Conservation (phyloP, 2,329 filamentous ascomycete genomes). For the Apiospora arundinis region DNA sequence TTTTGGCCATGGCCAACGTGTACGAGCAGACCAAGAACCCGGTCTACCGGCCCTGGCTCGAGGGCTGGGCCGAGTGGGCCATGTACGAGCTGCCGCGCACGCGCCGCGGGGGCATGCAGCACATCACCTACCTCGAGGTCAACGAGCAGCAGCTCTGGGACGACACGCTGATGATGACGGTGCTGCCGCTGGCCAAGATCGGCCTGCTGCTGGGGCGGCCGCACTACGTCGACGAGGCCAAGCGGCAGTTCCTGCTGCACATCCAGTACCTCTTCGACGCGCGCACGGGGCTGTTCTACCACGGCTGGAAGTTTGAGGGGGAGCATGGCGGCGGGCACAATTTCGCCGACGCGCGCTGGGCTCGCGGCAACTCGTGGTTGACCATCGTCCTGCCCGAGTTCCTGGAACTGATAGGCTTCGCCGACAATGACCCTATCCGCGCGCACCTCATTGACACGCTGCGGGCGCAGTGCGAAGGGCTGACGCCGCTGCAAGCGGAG, state of each 20-base stretch:
- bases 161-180: slow-evolving; percentile 89
- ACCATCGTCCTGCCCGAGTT: slow-evolving; percentile 87
- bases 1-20: slow-evolving; percentile 77
- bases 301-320: slow-evolving; percentile 80
- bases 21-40: slow-evolving; percentile 76
- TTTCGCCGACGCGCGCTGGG: slow-evolving; percentile 65
- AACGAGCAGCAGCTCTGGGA: slow-evolving; percentile 84
- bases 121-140: slow-evolving; percentile 73
- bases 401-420: slow-evolving; percentile 72
- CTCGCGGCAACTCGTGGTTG: slow-evolving; percentile 72
- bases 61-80: slow-evolving; percentile 83
- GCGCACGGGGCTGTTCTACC: slow-evolving; percentile 76
- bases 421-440: slow-evolving; percentile 64
- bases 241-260: slow-evolving; percentile 78
- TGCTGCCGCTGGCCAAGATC: slow-evolving; percentile 81
- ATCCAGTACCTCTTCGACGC: slow-evolving; percentile 80
- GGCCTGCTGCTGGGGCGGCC: slow-evolving; percentile 72
- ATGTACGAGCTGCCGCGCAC: slow-evolving; percentile 78
- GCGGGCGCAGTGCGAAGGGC: slow-evolving; percentile 70
- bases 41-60: slow-evolving; percentile 77
- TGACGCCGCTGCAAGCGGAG: slow-evolving; percentile 63
- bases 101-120: slow-evolving; percentile 74
- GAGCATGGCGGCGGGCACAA: slow-evolving; percentile 58
- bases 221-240: slow-evolving; percentile 78
- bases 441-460: slow-evolving; percentile 66